These are phyloP conservation scores for Dryadomyces quercivorus DNA, from an alignment of 2,329 filamentous ascomycete species.

Conservation along the genomic window DNA sequence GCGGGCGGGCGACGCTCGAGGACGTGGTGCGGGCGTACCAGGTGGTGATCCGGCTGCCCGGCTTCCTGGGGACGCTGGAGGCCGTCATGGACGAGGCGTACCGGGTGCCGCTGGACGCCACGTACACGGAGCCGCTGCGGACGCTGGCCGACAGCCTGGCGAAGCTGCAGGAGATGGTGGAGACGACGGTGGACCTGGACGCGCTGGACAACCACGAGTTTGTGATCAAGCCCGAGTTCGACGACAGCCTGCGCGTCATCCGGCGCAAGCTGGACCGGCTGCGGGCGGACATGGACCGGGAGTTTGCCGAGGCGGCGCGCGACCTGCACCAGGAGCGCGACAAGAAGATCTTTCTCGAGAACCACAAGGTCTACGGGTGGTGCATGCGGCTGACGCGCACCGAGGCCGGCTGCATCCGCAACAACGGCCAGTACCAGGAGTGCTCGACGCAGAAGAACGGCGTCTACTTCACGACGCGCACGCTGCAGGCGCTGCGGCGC, in stretches of 20 bases:
- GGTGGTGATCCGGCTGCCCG: slow-evolving; percentile 81
- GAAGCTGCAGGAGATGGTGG: slow-evolving; percentile 93
- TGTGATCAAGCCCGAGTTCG: slow-evolving; percentile 97
- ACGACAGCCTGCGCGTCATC: slow-evolving; percentile 78
- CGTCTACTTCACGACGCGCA: slow-evolving; percentile 89
- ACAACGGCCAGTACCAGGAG: slow-evolving; percentile 81
- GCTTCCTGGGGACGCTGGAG: slow-evolving; percentile 79
- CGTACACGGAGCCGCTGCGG: slow-evolving; percentile 75
- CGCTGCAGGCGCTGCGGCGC: slow-evolving; percentile 65
- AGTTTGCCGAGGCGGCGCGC: slow-evolving; percentile 62
- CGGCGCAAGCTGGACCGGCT: slow-evolving; percentile 82
- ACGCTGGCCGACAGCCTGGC: slow-evolving; percentile 66
- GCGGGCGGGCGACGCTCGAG: slow-evolving; percentile 80
- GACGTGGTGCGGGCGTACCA: slow-evolving; percentile 95
- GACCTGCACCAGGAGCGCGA: slow-evolving; percentile 88
- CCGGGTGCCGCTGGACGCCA: slow-evolving; percentile 70
- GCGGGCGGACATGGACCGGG: slow-evolving; percentile 67
- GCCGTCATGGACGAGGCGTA: slow-evolving; percentile 93
- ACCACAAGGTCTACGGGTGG: slow-evolving; percentile 91
- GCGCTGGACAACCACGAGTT: slow-evolving; percentile 95
- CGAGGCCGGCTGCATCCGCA: slow-evolving; percentile 86
- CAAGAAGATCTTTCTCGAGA: slow-evolving; percentile 97
- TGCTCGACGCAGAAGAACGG: slow-evolving; percentile 98
- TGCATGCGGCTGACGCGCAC: slow-evolving; percentile 87
- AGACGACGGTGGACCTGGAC: slow-evolving; percentile 92